Percentiles rank a stretch among this genome's conserved stretches.
phyloP scores from a whole-genome alignment of 768 basidiomycete species.

The Mycena venus region DNA sequence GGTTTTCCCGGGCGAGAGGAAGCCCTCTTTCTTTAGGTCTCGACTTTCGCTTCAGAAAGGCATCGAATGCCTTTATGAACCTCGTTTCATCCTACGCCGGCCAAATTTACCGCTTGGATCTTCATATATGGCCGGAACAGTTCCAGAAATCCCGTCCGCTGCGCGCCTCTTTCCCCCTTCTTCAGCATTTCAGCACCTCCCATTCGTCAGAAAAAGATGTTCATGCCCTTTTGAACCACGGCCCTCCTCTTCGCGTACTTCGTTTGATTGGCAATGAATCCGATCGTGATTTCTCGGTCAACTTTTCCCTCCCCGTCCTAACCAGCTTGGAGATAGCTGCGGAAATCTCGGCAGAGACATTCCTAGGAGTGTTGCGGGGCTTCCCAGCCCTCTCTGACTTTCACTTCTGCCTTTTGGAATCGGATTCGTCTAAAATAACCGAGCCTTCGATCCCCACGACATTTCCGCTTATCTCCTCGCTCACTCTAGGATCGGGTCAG shows the following conservation, averaged over 20 bases:
- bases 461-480: neutral
- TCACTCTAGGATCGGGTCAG: neutral
- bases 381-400: neutral
- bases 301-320: neutral
- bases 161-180: neutral
- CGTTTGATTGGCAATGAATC: neutral
- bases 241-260: neutral
- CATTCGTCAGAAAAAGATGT: neutral
- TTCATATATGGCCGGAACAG: neutral
- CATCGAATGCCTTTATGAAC: neutral
- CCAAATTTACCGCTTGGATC: slow-evolving; percentile 4
- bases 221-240: neutral
- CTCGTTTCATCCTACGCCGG: neutral
- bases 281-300: neutral
- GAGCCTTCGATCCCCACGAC: neutral
- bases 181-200: neutral
- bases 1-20: slow-evolving; percentile 2
- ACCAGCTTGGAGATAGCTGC: neutral
- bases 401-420: neutral
- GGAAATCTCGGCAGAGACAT: neutral
- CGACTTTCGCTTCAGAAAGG: neutral
- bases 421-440: neutral
- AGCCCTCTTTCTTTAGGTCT: neutral
- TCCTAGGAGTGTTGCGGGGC: neutral
- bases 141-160: neutral